A percentile compares a stretch with the other conserved stretches of the same genome.
Conservation (phyloP, 2,329 filamentous ascomycete species). For the Aspergillus candidus region DNA sequence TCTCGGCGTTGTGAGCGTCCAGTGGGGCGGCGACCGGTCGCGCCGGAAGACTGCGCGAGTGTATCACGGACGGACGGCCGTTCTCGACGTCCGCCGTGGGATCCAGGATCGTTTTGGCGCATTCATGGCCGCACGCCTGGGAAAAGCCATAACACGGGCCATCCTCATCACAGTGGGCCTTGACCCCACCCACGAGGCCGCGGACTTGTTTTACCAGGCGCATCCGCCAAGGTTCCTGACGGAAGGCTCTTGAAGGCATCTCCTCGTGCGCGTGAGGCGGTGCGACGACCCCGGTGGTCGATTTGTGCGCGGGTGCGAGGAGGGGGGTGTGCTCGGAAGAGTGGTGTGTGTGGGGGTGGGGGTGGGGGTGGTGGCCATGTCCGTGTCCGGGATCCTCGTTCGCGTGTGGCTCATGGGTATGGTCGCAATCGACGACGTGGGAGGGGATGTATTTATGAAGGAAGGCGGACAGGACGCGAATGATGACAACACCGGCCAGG, state of each 20-base stretch:
- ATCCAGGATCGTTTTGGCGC: conserved; percentile 45
- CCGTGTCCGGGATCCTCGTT: conserved; percentile 33
- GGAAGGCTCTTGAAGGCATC: conserved; percentile 11
- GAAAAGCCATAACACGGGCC: conserved; percentile 58
- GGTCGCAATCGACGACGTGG: conserved; percentile 45
- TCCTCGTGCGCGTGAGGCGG: conserved; percentile 9
- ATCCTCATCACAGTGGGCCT: conserved; percentile 49
- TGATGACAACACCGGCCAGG: conserved; percentile 42
- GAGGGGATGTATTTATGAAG: conserved; percentile 46
- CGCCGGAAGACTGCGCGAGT: conserved; percentile 13
- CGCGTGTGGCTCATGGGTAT: conserved; percentile 36
- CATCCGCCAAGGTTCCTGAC: conserved; percentile 29
- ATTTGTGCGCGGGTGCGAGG: conserved; percentile 18
- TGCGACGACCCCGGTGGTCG: conserved; percentile 15
- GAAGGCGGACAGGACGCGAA: conserved; percentile 40
- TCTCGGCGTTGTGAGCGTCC: conserved; percentile 1
- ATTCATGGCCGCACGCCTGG: conserved; percentile 56
- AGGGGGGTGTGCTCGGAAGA: conserved; percentile 27
- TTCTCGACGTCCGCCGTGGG: conserved; percentile 11
- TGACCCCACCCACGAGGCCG: conserved; percentile 45
- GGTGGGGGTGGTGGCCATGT: conserved; percentile 17
- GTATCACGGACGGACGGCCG: conserved; percentile 10
- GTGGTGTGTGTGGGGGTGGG: conserved; percentile 5
- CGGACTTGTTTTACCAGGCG: conserved; percentile 39
- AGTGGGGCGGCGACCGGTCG: conserved; percentile 13